Evolutionary conservation across 345 rosid species (phyloP), one percentile per base, ranked within the genome.

Genomic region (Dimocarpus longan): DNA sequence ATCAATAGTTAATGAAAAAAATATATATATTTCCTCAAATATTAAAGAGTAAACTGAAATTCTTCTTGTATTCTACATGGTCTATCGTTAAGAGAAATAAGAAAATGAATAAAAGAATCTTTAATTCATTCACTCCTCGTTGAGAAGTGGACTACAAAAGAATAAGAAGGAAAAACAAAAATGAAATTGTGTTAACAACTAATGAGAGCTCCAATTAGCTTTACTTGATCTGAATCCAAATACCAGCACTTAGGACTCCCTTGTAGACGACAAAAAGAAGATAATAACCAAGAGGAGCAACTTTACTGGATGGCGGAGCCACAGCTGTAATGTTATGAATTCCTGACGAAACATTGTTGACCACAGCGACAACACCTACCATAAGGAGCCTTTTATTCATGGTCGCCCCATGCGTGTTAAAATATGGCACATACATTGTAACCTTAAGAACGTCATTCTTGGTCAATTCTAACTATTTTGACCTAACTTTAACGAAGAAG

Each of bases 281-380:
- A 71, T 91, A 90, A 81, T 90, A 88, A 19, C 93, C 92, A 0
- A 88, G 88, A 44, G 93, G 95, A 65, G 93, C 93, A 1, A 90
- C 4, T 65, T 56, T 81, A 44, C 89, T 82, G 18, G 77, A 69
- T 0, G 89, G 86, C 0, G 93, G 95, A 10, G 92, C 84, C 9
- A 26, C 18, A 0, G 79, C 78, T 0, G 19, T 32, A 28, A 91
- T 74, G 1, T 44, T 64, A 11, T 78, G 81, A 15, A 62, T 40
- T 22, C 83, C 85, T 0, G 60, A 70, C 5, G 57, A 66, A 0
- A 64, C 73, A 21, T 76, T n/a, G 9, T 19, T 62, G 4, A 56
- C 37, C 76, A 87, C 88, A 2, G 32, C 5, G 6, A 26, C 70
- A 15, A 84, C 15, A 19, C 83, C 87, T 85, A 88, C 78, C 26